Evolutionary conservation across 805 yeast genomes (phyloP).

Genomic region (Ogataea pignaliae): DNA sequence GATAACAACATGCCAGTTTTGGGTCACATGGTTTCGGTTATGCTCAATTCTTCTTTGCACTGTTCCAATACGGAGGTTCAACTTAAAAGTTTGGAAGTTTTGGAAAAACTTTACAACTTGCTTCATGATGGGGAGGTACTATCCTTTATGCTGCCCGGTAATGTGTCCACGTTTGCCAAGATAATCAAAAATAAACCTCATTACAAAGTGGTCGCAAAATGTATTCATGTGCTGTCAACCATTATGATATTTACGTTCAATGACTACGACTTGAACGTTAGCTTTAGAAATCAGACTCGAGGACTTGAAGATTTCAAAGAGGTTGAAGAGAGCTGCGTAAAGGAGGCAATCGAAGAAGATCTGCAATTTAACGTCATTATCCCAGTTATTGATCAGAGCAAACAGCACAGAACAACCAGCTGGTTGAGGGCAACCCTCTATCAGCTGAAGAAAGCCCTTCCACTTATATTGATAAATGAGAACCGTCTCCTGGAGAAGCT

Average conservation of each 20-base stretch:
- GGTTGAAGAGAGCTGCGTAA: background rate
- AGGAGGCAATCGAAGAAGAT: background rate
- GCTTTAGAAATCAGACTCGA: slow-evolving; percentile 2
- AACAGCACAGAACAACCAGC: slow-evolving; percentile 36
- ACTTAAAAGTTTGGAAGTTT: slow-evolving; percentile 29
- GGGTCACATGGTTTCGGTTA: slow-evolving; percentile 43
- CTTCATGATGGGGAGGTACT: slow-evolving; percentile 44
- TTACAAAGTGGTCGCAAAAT: slow-evolving; percentile 30
- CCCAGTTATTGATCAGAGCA: slow-evolving; percentile 10
- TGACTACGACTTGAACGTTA: slow-evolving; percentile 34
- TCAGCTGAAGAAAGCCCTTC: slow-evolving; percentile 46
- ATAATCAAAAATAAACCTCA: slow-evolving; percentile 32
- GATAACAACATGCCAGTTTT: slow-evolving; percentile 37
- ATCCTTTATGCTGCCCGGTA: slow-evolving; percentile 49
- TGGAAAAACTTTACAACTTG: slow-evolving; percentile 31
- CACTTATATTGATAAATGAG: slow-evolving; percentile 26
- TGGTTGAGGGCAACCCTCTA: slow-evolving; percentile 54
- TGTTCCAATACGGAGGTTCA: slow-evolving; percentile 28
- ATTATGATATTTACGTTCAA: slow-evolving; percentile 35
- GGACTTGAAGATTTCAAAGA: slow-evolving; percentile 14
- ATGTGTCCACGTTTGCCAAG: slow-evolving; percentile 41
- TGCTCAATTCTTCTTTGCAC: slow-evolving; percentile 32
- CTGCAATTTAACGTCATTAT: slow-evolving; percentile 11
- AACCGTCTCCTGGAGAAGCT: slow-evolving; percentile 16
- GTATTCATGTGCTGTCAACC: slow-evolving; percentile 28